These are phyloP conservation scores for Leccinum subgranulosum DNA, from an alignment of 768 basidiomycete species.

Conservation along the genomic window DNA sequence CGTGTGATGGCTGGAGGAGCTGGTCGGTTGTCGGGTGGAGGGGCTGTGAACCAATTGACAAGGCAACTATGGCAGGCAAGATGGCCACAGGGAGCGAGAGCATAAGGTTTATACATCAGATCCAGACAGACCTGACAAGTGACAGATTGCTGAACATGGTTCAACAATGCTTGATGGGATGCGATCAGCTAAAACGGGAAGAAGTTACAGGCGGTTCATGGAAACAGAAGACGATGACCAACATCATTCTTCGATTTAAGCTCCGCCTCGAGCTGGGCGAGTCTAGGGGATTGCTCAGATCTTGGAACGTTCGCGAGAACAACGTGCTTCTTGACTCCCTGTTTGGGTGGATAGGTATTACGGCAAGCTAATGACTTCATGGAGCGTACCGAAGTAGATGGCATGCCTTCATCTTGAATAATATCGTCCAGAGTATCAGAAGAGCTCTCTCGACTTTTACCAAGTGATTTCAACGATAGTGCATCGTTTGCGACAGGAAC, in stretches of 20 bases:
- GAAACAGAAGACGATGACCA: conserved; percentile 11
- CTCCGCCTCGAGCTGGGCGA: conserved; percentile 44
- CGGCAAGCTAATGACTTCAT: background rate
- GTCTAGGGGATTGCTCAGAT: conserved; percentile 5
- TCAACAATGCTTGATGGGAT: conserved; percentile 52
- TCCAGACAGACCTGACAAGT: conserved; percentile 82
- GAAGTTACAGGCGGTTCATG: background rate
- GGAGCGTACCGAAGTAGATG: conserved; percentile 15
- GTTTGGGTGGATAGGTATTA: conserved; percentile 8
- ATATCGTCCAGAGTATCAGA: background rate
- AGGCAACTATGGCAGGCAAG: conserved; percentile 70
- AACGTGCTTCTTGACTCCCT: conserved; percentile 5
- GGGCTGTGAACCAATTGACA: conserved; percentile 69
- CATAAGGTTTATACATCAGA: conserved; percentile 67
- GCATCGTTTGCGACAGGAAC: background rate
- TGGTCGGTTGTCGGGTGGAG: conserved; percentile 28
- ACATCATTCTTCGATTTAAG: conserved; percentile 41
- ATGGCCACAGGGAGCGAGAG: conserved; percentile 75
- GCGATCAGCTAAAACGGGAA: conserved; percentile 40
- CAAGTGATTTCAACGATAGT: background rate
- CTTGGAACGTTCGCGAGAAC: background rate
- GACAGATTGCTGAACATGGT: conserved; percentile 56
- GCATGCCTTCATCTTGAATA: conserved; percentile 1
- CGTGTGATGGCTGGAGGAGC: conserved; percentile 28
- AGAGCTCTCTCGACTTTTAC: background rate